Evolutionary conservation across 163 green algal genomes (phyloP).

Genomic region (Chlorella variabilis): DNA sequence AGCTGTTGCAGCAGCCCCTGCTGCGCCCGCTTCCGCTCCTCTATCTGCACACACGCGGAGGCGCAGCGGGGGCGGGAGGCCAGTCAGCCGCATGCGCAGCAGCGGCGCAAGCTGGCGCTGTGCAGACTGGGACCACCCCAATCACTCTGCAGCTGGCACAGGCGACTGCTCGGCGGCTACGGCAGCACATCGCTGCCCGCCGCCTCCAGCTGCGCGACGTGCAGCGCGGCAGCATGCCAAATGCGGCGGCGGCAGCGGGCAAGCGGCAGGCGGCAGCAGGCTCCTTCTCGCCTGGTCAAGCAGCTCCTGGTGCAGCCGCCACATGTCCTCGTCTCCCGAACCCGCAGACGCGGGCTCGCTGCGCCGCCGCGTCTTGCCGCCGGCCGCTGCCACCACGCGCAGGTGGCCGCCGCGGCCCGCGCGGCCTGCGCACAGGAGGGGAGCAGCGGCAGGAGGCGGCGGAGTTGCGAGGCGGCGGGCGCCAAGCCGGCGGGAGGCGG

Average conservation of each 20-base stretch:
- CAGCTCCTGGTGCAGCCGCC: slow-evolving; percentile 48
- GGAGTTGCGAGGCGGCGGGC: no score
- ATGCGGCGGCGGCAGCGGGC: no score
- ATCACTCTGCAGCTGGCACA: no score
- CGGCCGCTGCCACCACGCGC: slow-evolving; percentile 2
- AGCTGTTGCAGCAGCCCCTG: slow-evolving; percentile 65
- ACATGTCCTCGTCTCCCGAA: slow-evolving; percentile 36
- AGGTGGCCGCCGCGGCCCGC: background rate
- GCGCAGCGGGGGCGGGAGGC: background rate
- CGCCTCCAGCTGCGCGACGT: no score
- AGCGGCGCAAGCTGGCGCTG: background rate
- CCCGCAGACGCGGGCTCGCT: background rate
- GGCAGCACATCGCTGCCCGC: no score
- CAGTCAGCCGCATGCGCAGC: background rate
- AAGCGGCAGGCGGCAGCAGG: no score
- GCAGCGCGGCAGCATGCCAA: no score
- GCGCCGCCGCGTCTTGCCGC: slow-evolving; percentile 11
- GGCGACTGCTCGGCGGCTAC: no score
- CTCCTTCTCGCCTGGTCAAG: slow-evolving; percentile 1
- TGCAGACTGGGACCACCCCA: background rate
- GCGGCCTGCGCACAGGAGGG: background rate
- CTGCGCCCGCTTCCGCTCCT: slow-evolving; percentile 73
- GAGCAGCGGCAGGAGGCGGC: no score
- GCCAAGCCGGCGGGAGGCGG: no score
- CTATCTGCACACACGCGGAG: slow-evolving; percentile 71